Evolutionary conservation across 2,329 filamentous ascomycete genomes (phyloP).

Genomic region (Chaetoscypha palmicola): DNA sequence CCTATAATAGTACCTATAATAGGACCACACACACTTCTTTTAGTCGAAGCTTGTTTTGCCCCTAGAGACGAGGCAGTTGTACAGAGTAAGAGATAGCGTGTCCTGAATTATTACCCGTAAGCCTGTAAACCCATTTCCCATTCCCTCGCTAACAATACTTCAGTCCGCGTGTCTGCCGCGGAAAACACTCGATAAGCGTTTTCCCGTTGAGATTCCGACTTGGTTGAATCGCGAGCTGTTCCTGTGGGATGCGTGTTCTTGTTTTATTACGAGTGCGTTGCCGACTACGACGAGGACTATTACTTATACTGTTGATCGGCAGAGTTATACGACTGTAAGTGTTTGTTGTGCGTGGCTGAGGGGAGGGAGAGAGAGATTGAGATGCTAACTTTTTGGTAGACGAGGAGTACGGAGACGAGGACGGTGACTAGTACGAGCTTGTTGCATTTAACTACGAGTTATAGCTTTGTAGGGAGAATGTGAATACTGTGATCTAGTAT

Average conservation of each 20-base stretch:
- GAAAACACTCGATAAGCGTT: not conserved
- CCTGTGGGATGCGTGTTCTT: not conserved
- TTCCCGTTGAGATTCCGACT: not conserved
- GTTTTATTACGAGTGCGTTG: not conserved
- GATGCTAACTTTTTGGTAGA: not conserved
- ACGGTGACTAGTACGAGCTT: constrained; percentile 1
- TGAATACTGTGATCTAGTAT: no score
- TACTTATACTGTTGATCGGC: not conserved
- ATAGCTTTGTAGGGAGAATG: not conserved
- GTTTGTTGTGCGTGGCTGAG: not conserved
- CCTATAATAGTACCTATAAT: no score
- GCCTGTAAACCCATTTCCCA: not conserved
- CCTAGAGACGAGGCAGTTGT: no score
- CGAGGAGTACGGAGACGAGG: not conserved
- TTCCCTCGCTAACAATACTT: not conserved
- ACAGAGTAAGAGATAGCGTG: no score
- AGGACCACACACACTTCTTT: no score
- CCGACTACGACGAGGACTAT: not conserved
- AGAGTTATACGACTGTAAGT: not conserved
- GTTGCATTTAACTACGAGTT: not conserved
- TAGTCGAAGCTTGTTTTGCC: no score
- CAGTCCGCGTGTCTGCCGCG: not conserved
- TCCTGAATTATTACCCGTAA: not conserved
- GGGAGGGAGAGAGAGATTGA: not conserved
- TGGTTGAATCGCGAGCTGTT: not conserved